phyloP scores from a whole-genome alignment of 192 early-diverging fungal genomes.

The Coemansia sp. region DNA sequence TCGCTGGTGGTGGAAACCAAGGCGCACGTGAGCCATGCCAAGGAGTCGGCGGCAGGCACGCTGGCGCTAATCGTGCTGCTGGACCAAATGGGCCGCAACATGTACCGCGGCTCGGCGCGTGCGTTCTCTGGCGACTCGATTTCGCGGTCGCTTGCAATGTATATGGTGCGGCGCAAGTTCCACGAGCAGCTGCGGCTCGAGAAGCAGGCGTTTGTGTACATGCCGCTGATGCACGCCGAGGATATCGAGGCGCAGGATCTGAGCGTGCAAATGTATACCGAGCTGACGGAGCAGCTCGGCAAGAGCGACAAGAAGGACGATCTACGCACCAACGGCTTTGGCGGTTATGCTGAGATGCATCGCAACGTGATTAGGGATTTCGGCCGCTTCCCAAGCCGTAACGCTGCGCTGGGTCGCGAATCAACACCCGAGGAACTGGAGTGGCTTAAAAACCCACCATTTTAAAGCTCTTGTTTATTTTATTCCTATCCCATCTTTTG shows the following conservation, averaged over 20 bases:
- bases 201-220: conserved; percentile 57
- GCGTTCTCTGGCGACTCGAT: conserved; percentile 59
- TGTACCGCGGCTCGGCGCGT: conserved; percentile 57
- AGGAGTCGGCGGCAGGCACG: conserved; percentile 44
- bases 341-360: conserved; percentile 49
- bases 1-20: conserved; percentile 16
- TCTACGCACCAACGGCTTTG: conserved; percentile 35
- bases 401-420: conserved; percentile 53
- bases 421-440: conserved; percentile 58
- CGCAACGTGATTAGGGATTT: conserved; percentile 57
- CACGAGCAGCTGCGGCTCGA: conserved; percentile 55
- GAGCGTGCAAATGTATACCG: conserved; percentile 54
- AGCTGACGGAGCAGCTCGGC: conserved; percentile 43
- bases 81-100: conserved; percentile 67
- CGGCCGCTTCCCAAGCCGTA: conserved; percentile 65
- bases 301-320: conserved; percentile 37
- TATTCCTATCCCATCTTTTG: background rate
- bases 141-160: conserved; percentile 56
- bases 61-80: conserved; percentile 56
- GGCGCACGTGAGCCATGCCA: conserved; percentile 37
- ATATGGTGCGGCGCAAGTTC: conserved; percentile 52
- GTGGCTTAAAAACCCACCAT: conserved; percentile 47
- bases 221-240: conserved; percentile 67
- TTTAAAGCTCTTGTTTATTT: conserved; percentile 3
- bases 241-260: conserved; percentile 58